A percentile compares a stretch with the other conserved stretches of the same genome.
Evolutionary conservation across 805 yeast species (phyloP).

Genomic region (Candida silvicultrix): DNA sequence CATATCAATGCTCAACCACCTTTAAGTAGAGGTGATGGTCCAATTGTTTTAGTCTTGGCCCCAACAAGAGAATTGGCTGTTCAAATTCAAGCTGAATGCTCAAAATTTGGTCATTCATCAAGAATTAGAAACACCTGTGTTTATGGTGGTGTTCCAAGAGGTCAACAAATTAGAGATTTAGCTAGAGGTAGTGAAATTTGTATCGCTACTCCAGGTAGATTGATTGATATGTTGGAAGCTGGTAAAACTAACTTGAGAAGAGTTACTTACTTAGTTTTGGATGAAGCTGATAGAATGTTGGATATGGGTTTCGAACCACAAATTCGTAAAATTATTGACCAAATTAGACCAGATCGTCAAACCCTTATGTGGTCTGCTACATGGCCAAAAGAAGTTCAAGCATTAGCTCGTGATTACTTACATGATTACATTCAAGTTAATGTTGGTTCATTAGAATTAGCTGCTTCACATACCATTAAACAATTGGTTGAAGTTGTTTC

Average conservation of each 20-base stretch:
- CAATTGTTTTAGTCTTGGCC: constrained; percentile 89
- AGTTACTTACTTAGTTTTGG: constrained; percentile 94
- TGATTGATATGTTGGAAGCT: constrained; percentile 93
- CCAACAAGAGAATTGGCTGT: constrained; percentile 99
- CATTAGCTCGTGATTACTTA: constrained; percentile 86
- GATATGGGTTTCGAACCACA: constrained; percentile 99
- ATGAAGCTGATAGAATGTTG: constrained; percentile 99
- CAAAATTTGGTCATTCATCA: constrained; percentile 87
- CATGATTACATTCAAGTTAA: constrained; percentile 93
- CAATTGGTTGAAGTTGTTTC: constrained; percentile 88
- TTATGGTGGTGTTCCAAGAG: constrained; percentile 99
- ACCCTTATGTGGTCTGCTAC: constrained; percentile 99
- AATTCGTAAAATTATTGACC: constrained; percentile 95
- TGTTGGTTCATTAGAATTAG: constrained; percentile 89
- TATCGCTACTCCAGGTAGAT: constrained; percentile 98
- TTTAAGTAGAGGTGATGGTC: constrained; percentile 92
- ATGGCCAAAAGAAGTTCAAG: constrained; percentile 98
- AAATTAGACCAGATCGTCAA: constrained; percentile 99
- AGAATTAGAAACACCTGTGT: constrained; percentile 96
- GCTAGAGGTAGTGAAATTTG: constrained; percentile 92
- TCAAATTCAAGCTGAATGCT: constrained; percentile 93
- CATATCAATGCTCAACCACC: constrained; percentile 98
- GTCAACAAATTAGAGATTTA: constrained; percentile 95
- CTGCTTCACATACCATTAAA: constrained; percentile 95
- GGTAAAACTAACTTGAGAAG: constrained; percentile 93